Percentiles rank a stretch among this genome's conserved stretches.
These are phyloP conservation scores for Colletotrichum eremochloae DNA, from an alignment of 2,329 filamentous ascomycete species.

Conservation along the genomic window DNA sequence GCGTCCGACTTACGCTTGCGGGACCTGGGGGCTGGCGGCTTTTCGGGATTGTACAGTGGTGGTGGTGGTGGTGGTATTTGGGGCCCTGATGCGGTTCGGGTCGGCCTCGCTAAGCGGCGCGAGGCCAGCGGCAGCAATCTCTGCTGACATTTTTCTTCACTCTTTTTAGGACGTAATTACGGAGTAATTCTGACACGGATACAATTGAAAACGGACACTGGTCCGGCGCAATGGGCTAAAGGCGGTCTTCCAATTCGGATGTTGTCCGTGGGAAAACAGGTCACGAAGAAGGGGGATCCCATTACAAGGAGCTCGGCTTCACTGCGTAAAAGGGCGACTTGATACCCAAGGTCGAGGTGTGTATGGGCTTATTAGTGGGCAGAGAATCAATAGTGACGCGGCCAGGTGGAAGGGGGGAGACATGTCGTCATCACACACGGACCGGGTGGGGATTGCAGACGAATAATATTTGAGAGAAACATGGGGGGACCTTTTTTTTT, in stretches of 20 bases:
- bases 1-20: constrained; percentile 41
- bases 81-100: constrained; percentile 18
- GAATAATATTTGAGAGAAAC: background rate
- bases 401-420: background rate
- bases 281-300: background rate
- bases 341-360: background rate
- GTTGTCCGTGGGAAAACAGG: background rate
- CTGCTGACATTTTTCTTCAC: too few species aligned
- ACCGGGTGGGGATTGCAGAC: background rate
- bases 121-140: background rate
- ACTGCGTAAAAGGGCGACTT: background rate
- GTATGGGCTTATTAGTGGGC: background rate
- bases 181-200: background rate
- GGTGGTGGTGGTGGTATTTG: background rate
- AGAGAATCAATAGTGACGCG: constrained; percentile 3
- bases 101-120: constrained; percentile 27
- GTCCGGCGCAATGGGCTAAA: background rate
- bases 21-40: constrained; percentile 6
- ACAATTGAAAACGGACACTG: background rate
- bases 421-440: constrained; percentile 18
- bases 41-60: background rate
- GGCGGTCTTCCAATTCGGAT: background rate
- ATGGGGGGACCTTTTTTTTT: background rate
- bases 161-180: background rate
- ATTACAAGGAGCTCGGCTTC: background rate